A percentile compares a stretch with the other conserved stretches of the same genome.
Evolutionary conservation across 768 basidiomycete species (phyloP).

Genomic region (Rubroboletus satanas): DNA sequence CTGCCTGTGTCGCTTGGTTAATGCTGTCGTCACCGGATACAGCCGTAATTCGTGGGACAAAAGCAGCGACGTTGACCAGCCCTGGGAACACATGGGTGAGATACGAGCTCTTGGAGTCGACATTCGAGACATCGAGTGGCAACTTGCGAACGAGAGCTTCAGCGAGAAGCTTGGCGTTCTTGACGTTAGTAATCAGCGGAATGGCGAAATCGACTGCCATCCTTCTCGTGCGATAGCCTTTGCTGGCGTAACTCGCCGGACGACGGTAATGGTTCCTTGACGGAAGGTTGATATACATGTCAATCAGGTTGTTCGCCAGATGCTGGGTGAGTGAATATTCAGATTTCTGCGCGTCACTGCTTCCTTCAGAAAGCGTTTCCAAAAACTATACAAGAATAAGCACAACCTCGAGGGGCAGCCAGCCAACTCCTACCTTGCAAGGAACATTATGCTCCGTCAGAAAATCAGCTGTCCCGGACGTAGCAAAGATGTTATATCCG

Average conservation of each 20-base stretch:
- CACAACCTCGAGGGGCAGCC: neutral
- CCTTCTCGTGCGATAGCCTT: constrained; percentile 93
- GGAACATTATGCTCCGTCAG: constrained; percentile 94
- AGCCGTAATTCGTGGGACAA: constrained; percentile 65
- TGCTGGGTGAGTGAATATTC: constrained; percentile 98
- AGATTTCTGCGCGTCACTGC: constrained; percentile 79
- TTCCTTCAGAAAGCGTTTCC: constrained; percentile 78
- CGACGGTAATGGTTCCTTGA: constrained; percentile 97
- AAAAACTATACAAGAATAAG: constrained; percentile 58
- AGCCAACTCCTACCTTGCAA: constrained; percentile 65
- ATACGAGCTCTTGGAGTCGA: constrained; percentile 95
- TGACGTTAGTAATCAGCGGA: constrained; percentile 96
- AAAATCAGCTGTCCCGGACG: constrained; percentile 96
- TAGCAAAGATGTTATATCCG: constrained; percentile 96
- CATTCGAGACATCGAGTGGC: constrained; percentile 83
- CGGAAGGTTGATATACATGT: constrained; percentile 99
- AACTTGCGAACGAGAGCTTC: constrained; percentile 89
- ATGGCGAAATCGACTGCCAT: constrained; percentile 99
- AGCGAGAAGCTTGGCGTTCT: constrained; percentile 94
- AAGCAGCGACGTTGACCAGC: constrained; percentile 83
- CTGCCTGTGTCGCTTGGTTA: constrained; percentile 67
- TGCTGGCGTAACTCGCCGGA: constrained; percentile 94
- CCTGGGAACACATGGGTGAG: constrained; percentile 89
- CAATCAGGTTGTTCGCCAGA: constrained; percentile 93
- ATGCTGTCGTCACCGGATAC: constrained; percentile 53